These are phyloP conservation scores for Diversispora eburnea DNA, from an alignment of 192 early-diverging fungal species.

Conservation along the genomic window DNA sequence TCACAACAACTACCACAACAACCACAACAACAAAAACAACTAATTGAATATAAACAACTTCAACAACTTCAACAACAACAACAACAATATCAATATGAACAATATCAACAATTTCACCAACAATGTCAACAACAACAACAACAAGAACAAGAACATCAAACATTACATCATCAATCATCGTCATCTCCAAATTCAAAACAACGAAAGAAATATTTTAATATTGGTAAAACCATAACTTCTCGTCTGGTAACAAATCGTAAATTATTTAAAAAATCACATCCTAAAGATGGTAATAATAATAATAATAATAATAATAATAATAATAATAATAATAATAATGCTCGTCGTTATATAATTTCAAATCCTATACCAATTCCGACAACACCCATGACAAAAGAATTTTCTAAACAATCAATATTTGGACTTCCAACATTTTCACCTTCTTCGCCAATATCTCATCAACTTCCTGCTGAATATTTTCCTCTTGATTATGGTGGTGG, in stretches of 20 bases:
- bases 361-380: neutral
- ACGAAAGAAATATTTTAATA: constrained; percentile 13
- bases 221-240: neutral
- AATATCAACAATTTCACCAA: too few species aligned
- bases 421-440: constrained; percentile 8
- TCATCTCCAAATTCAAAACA: neutral
- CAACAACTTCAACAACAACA: too few species aligned
- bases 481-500: neutral
- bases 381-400: neutral
- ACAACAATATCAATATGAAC: too few species aligned
- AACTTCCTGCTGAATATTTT: constrained; percentile 16
- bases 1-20: too few species aligned
- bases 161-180: too few species aligned
- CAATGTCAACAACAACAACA: too few species aligned
- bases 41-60: too few species aligned
- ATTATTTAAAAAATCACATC: neutral
- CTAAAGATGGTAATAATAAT: neutral
- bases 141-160: too few species aligned
- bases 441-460: constrained; percentile 18
- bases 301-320: neutral
- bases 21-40: too few species aligned
- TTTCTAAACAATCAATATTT: neutral
- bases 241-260: neutral
- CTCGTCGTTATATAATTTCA: neutral
- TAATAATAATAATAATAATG: neutral